phyloP scores from a whole-genome alignment of 2,329 filamentous ascomycete species.

The Clonostachys byssicola region DNA sequence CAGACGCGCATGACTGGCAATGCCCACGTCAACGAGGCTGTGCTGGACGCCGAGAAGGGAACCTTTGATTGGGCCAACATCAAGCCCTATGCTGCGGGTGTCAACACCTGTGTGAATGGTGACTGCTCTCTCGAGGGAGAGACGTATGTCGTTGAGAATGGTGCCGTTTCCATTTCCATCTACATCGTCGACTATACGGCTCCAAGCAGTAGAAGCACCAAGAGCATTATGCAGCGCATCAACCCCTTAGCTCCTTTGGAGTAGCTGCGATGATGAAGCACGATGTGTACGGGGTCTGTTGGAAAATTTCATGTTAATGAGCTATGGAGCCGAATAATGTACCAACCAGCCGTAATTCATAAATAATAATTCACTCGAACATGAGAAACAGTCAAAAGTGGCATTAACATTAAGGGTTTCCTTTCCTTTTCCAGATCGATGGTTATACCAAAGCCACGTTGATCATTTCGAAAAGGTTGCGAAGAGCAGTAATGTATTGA shows the following conservation, averaged over 20 bases:
- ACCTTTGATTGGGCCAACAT: slow-evolving; percentile 36
- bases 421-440: too few species aligned
- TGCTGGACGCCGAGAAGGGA: slow-evolving; percentile 33
- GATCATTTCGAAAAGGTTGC: too few species aligned
- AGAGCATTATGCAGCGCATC: slow-evolving; percentile 14
- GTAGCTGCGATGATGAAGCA: too few species aligned
- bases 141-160: slow-evolving; percentile 37
- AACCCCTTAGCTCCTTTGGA: slow-evolving; percentile 11
- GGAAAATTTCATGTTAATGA: too few species aligned
- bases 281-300: too few species aligned
- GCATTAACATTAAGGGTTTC: too few species aligned
- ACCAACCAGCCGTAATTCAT: too few species aligned
- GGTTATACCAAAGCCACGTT: too few species aligned
- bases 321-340: too few species aligned
- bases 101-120: slow-evolving; percentile 46
- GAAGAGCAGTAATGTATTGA: too few species aligned
- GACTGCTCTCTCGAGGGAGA: slow-evolving; percentile 46
- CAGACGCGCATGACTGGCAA: slow-evolving; percentile 44
- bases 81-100: slow-evolving; percentile 26
- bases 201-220: slow-evolving; percentile 20
- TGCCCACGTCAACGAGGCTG: slow-evolving; percentile 38
- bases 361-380: too few species aligned
- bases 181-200: slow-evolving; percentile 48
- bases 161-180: slow-evolving; percentile 33
- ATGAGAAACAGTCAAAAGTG: too few species aligned